Evolutionary conservation across 2,329 filamentous ascomycete genomes (phyloP).

Genomic region (Hypoxylon sp.): DNA sequence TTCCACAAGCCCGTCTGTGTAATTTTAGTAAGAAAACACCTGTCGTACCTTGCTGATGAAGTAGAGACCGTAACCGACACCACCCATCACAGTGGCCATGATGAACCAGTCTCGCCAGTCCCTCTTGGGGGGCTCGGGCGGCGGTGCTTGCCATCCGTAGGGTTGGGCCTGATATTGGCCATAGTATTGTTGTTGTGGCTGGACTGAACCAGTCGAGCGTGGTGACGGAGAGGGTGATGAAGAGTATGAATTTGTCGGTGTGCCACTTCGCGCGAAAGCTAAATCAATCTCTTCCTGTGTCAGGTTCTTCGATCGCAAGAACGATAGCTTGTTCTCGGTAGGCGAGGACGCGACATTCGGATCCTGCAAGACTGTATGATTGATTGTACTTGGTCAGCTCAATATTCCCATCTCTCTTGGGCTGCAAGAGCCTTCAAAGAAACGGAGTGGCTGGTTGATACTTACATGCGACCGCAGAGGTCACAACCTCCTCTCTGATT

Average conservation of each 20-base stretch:
- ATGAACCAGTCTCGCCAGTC: conserved; percentile 99
- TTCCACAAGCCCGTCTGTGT: not conserved
- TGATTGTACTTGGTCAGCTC: conserved; percentile 25
- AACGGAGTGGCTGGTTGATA: conserved; percentile 23
- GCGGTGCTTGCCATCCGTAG: conserved; percentile 68
- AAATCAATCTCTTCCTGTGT: conserved; percentile 94
- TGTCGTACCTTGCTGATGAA: conserved; percentile 80
- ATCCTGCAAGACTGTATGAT: conserved; percentile 83
- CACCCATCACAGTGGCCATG: conserved; percentile 95
- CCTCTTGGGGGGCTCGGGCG: conserved; percentile 75
- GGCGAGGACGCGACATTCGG: conserved; percentile 89
- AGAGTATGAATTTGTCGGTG: conserved; percentile 61
- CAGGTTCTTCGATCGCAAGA: conserved; percentile 95
- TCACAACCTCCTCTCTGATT: conserved; percentile 83
- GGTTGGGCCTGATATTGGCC: conserved; percentile 62
- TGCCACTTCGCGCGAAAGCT: conserved; percentile 79
- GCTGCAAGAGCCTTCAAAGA: not conserved
- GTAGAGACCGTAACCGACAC: conserved; percentile 90
- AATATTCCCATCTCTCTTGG: conserved; percentile 30
- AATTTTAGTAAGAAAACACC: not conserved
- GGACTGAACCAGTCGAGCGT: conserved; percentile 57
- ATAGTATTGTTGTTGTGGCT: conserved; percentile 58
- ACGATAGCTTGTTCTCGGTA: conserved; percentile 92
- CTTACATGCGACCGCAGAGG: conserved; percentile 52
- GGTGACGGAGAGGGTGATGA: conserved; percentile 56